These are phyloP conservation scores for Silene vulgaris DNA, from an alignment of 179 eudicot species.

Conservation along the genomic window DNA sequence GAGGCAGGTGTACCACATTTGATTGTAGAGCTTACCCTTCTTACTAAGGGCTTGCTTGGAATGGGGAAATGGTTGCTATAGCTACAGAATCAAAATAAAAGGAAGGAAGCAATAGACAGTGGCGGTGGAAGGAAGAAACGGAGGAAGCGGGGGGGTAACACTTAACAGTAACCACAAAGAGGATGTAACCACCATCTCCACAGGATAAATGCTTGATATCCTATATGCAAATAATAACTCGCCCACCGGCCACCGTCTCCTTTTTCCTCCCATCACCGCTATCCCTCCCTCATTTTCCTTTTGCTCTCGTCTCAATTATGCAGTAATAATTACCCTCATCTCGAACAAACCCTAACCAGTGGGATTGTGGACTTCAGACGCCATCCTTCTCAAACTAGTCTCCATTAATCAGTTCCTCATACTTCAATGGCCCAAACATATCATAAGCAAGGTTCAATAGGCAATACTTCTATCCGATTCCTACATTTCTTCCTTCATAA, in stretches of 20 bases:
- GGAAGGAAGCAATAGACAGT: neutral
- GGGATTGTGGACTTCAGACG: neutral
- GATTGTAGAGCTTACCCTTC: too few species aligned
- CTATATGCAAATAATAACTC: too few species aligned
- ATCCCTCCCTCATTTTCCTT: neutral
- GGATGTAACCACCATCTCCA: neutral
- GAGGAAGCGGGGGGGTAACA: too few species aligned
- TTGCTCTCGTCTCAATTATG: neutral
- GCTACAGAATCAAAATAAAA: neutral
- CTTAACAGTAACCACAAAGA: neutral
- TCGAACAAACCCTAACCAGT: neutral
- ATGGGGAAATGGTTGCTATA: neutral
- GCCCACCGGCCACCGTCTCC: neutral
- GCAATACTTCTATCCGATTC: neutral
- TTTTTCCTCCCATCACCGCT: neutral
- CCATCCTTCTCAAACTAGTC: neutral
- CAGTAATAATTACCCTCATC: neutral
- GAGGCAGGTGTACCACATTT: too few species aligned
- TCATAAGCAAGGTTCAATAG: neutral
- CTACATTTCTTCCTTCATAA: neutral
- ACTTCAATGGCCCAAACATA: neutral
- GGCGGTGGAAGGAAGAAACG: neutral
- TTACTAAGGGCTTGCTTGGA: neutral
- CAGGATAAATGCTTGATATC: too few species aligned
- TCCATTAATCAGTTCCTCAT: neutral